Evolutionary conservation across 2,329 filamentous ascomycete species (phyloP).

Genomic region (Fusarium albidum): DNA sequence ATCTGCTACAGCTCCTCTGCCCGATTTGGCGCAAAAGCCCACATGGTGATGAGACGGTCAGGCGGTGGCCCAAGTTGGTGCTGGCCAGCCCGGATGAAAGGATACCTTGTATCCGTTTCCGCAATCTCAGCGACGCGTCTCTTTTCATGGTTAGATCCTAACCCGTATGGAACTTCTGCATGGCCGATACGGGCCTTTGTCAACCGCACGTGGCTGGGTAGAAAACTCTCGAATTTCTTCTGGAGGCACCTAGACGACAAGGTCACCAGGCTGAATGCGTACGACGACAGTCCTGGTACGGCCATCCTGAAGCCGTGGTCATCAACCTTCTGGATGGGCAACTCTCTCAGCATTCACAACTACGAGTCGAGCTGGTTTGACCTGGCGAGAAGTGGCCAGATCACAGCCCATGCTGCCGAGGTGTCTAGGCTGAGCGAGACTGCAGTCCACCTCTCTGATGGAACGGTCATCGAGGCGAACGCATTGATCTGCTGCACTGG

Average conservation of each 20-base stretch:
- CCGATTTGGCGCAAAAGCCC: slow-evolving; percentile 52
- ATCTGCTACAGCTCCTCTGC: slow-evolving; percentile 60
- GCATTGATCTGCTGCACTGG: slow-evolving; percentile 60
- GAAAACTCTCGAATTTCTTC: no score
- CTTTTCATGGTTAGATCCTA: no score
- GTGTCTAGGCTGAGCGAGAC: slow-evolving; percentile 49
- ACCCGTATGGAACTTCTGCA: no score
- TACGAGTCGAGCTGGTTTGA: slow-evolving; percentile 60
- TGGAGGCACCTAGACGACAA: slow-evolving; percentile 58
- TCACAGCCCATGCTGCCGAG: slow-evolving; percentile 57
- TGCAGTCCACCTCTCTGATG: slow-evolving; percentile 52
- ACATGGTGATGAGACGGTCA: slow-evolving; percentile 59
- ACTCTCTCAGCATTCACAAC: slow-evolving; percentile 61
- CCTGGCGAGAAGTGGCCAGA: slow-evolving; percentile 55
- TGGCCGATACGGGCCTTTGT: no score
- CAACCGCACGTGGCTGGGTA: no score
- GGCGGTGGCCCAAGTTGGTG: slow-evolving; percentile 49
- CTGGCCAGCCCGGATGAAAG: not conserved
- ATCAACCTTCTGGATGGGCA: slow-evolving; percentile 56
- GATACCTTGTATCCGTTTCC: slow-evolving; percentile 7
- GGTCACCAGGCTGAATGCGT: slow-evolving; percentile 54
- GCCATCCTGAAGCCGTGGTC: slow-evolving; percentile 51
- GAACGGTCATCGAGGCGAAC: slow-evolving; percentile 51
- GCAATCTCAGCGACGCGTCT: no score
- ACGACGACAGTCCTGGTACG: slow-evolving; percentile 49